Evolutionary conservation across 352 stramenopile species (phyloP).

Genomic region (Pythium pyrilobum): DNA sequence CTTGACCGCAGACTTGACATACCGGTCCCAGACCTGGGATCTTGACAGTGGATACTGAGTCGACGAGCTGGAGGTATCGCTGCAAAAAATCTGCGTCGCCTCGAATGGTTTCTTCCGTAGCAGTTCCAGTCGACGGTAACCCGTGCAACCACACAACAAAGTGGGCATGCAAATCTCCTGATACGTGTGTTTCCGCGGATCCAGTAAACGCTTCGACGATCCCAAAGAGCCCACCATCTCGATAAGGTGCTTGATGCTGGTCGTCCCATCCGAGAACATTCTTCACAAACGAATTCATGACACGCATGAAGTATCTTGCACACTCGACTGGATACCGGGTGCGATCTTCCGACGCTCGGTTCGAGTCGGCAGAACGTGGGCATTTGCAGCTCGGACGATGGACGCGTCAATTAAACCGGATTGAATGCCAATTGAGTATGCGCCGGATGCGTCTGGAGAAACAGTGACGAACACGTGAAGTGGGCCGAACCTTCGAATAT

Average conservation of each 20-base stretch:
- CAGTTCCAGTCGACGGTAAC: background rate
- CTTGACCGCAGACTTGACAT: background rate
- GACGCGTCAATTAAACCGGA: background rate
- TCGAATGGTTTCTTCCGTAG: background rate
- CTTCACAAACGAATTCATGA: background rate
- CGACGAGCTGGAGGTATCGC: background rate
- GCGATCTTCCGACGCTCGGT: slow-evolving; percentile 13
- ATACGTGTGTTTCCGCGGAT: background rate
- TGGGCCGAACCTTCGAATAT: slow-evolving; percentile 21
- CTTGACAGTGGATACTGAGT: background rate
- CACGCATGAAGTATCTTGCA: background rate
- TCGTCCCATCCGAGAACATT: background rate
- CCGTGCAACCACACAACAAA: background rate
- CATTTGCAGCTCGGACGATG: slow-evolving; percentile 4
- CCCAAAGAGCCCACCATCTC: background rate
- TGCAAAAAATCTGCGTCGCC: background rate
- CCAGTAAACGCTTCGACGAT: background rate
- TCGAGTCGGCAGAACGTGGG: slow-evolving; percentile 9
- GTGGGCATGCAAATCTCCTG: background rate
- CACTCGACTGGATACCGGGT: slow-evolving; percentile 14
- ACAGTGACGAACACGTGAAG: slow-evolving; percentile 24
- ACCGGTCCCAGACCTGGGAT: background rate
- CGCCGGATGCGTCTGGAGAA: slow-evolving; percentile 18
- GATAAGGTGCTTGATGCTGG: background rate
- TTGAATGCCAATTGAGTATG: slow-evolving; percentile 13